phyloP scores from a whole-genome alignment of 331 rosid species.

The Acacia concinna region DNA sequence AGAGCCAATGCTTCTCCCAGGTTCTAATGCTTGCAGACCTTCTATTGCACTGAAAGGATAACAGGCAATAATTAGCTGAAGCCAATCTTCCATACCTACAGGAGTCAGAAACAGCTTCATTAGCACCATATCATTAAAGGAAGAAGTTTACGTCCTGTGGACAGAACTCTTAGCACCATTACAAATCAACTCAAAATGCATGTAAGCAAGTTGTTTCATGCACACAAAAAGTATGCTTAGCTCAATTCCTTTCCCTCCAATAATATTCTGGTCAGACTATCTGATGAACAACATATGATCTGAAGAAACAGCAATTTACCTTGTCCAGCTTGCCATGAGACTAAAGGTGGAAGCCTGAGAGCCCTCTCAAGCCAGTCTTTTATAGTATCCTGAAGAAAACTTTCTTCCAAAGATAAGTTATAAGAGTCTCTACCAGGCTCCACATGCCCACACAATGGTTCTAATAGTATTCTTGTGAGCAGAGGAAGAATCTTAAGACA shows the following conservation, averaged over 20 bases:
- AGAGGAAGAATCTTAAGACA: conserved; percentile 89
- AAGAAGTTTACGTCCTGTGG: conserved; percentile 14
- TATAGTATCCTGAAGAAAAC: conserved; percentile 42
- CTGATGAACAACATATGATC: not conserved
- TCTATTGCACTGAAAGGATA: conserved; percentile 66
- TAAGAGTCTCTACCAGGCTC: conserved; percentile 43
- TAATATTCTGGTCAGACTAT: conserved; percentile 12
- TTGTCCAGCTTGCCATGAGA: conserved; percentile 67
- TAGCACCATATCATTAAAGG: conserved; percentile 22
- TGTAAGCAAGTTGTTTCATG: not conserved
- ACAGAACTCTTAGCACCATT: conserved; percentile 10
- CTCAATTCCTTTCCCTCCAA: not conserved
- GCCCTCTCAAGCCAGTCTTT: conserved; percentile 78
- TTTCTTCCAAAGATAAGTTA: conserved; percentile 45
- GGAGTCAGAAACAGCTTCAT: conserved; percentile 28
- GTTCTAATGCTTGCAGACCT: conserved; percentile 51
- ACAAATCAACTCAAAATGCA: conserved; percentile 7
- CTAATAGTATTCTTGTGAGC: conserved; percentile 60
- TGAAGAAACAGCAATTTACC: conserved; percentile 49
- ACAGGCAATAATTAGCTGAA: conserved; percentile 75
- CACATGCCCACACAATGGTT: conserved; percentile 44
- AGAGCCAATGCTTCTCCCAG: conserved; percentile 58
- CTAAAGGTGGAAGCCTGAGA: conserved; percentile 65
- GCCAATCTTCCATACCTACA: conserved; percentile 91
- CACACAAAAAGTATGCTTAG: conserved; percentile 10